Evolutionary conservation across 2,329 filamentous ascomycete species (phyloP).

Genomic region (Lasiodiplodia theobromae): DNA sequence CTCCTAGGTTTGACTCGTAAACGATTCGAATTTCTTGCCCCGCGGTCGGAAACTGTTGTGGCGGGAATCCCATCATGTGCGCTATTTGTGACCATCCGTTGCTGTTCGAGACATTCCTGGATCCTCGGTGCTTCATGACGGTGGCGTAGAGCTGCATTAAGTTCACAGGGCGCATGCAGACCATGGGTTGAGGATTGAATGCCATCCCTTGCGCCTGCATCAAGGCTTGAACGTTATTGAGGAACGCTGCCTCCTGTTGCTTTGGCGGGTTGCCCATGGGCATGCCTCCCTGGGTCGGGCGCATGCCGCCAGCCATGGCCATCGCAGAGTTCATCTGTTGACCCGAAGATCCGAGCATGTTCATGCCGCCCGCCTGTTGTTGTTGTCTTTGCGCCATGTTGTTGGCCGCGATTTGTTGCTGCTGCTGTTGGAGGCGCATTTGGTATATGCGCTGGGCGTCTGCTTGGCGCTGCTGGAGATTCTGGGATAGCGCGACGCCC

Average conservation of each 20-base stretch:
- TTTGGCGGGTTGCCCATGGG: constrained; percentile 23
- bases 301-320: constrained; percentile 30
- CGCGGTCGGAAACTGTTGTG: constrained; percentile 64
- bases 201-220: constrained; percentile 77
- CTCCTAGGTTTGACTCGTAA: constrained; percentile 77
- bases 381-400: constrained; percentile 48
- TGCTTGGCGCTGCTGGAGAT: constrained; percentile 57
- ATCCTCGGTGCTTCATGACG: constrained; percentile 80
- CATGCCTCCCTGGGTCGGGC: constrained; percentile 30
- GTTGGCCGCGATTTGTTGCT: constrained; percentile 63
- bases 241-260: constrained; percentile 40
- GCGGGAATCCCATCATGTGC: constrained; percentile 53
- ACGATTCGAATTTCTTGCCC: constrained; percentile 72
- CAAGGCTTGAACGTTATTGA: constrained; percentile 78
- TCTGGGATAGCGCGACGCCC: constrained; percentile 57
- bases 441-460: constrained; percentile 83
- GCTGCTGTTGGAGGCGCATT: constrained; percentile 79
- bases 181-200: constrained; percentile 75
- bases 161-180: constrained; percentile 77
- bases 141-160: constrained; percentile 79
- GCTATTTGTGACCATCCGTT: constrained; percentile 80
- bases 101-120: constrained; percentile 71
- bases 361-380: constrained; percentile 45
- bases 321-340: constrained; percentile 37
- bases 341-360: constrained; percentile 43